Percentiles rank a stretch among this genome's conserved stretches.
These are phyloP conservation scores for Tolypocladium cylindrosporum DNA, from an alignment of 2,329 filamentous ascomycete species.

Conservation along the genomic window DNA sequence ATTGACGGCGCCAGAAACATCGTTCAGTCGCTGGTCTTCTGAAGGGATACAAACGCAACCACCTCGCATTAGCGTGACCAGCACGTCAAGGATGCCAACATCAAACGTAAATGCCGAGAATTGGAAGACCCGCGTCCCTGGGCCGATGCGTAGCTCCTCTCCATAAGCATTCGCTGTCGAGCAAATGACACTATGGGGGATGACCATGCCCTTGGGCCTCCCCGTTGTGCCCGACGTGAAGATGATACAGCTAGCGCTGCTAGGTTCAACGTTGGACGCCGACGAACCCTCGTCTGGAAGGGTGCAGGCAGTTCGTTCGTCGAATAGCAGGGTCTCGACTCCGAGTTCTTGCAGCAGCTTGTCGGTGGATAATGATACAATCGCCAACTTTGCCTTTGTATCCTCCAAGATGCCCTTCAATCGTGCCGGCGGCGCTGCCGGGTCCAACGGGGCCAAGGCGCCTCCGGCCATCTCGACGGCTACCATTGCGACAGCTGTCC, in stretches of 20 bases:
- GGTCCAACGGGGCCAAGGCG: too few relatives aligned
- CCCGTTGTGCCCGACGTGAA: slow-evolving; percentile 49
- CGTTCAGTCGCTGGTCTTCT: slow-evolving; percentile 6
- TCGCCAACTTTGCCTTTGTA: too few relatives aligned
- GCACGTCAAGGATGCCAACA: slow-evolving; percentile 6
- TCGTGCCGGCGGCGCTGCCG: too few relatives aligned
- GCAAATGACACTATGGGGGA: slow-evolving; percentile 3
- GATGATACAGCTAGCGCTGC: not conserved
- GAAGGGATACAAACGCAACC: slow-evolving; percentile 9
- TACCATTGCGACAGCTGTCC: too few relatives aligned
- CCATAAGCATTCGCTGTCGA: not conserved
- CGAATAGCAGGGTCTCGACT: too few relatives aligned
- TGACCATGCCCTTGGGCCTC: slow-evolving; percentile 31
- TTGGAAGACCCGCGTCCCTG: slow-evolving; percentile 6
- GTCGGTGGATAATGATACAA: too few relatives aligned
- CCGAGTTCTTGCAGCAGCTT: too few relatives aligned
- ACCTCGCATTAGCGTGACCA: slow-evolving; percentile 7
- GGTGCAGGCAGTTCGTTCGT: too few relatives aligned
- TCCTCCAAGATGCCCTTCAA: too few relatives aligned
- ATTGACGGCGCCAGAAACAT: slow-evolving; percentile 6
- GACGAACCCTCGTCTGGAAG: too few relatives aligned
- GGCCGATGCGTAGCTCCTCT: slow-evolving; percentile 2
- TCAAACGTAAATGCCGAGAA: slow-evolving; percentile 11
- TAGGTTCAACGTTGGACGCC: too few relatives aligned
- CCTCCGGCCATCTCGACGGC: too few relatives aligned